Conservation (phyloP, 1,284 basidiomycete species). For the Gymnopus androsaceus region DNA sequence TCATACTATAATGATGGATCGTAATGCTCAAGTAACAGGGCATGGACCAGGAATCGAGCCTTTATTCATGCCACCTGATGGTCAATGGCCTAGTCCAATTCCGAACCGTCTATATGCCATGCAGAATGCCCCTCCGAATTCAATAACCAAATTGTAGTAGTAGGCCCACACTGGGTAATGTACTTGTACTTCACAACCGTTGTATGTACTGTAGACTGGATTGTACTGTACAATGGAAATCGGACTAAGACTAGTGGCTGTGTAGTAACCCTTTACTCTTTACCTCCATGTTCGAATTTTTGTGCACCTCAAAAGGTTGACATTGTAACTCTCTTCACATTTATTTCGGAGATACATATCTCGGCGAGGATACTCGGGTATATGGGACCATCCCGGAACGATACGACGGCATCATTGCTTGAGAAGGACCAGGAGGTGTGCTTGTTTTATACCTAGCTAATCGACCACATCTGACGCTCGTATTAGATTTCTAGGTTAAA, state of each 20-base stretch:
- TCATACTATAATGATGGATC: conserved; percentile 69
- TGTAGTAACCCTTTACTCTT: neutral
- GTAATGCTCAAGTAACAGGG: conserved; percentile 57
- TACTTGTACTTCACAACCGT: neutral
- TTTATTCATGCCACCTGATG: neutral
- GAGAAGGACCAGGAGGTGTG: conserved; percentile 36
- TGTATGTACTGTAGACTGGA: no score
- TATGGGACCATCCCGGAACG: neutral
- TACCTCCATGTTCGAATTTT: neutral
- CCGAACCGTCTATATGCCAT: neutral
- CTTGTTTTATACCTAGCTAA: conserved; percentile 2
- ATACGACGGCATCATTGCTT: neutral
- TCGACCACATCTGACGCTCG: neutral
- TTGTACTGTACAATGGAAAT: no score
- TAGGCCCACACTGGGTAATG: neutral
- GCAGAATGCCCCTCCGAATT: neutral
- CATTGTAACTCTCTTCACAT: neutral
- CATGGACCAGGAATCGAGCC: conserved; percentile 9
- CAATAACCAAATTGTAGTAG: conserved; percentile 13
- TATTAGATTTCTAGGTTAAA: conserved; percentile 40
- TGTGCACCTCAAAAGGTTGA: neutral
- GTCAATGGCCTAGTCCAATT: neutral
- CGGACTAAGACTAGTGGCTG: no score
- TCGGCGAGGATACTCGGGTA: neutral
- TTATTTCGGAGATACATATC: neutral